Evolutionary conservation across 192 early-diverging fungal species (phyloP).

Genomic region (Ramicandelaber brevisporus): DNA sequence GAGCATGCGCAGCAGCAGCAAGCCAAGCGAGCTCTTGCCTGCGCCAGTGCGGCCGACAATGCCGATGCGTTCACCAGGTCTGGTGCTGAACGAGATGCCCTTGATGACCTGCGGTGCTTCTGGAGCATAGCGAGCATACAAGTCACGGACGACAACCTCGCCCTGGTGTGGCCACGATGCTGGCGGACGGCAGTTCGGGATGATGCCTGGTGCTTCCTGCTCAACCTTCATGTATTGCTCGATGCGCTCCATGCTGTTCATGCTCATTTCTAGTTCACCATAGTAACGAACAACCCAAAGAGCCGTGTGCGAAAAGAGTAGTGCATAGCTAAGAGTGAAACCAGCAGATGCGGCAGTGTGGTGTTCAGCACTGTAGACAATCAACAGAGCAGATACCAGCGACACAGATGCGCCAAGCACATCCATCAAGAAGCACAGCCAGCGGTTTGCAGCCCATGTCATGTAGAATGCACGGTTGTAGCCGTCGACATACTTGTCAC

Average conservation of each 20-base stretch:
- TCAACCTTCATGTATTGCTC: conserved; percentile 49
- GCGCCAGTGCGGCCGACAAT: conserved; percentile 72
- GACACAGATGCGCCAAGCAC: conserved; percentile 39
- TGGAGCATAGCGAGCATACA: conserved; percentile 41
- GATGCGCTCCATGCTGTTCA: conserved; percentile 59
- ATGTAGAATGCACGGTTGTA: too few relatives aligned
- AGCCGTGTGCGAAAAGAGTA: conserved; percentile 44
- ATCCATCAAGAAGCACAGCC: conserved; percentile 58
- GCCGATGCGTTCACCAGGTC: conserved; percentile 41
- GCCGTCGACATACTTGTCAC: too few relatives aligned
- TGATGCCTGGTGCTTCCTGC: conserved; percentile 37
- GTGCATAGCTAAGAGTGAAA: conserved; percentile 48
- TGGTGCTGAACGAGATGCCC: conserved; percentile 27
- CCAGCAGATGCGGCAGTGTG: conserved; percentile 62
- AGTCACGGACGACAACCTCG: conserved; percentile 28
- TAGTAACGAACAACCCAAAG: conserved; percentile 43
- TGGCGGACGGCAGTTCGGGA: conserved; percentile 17
- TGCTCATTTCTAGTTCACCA: conserved; percentile 44
- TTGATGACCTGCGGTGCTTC: too few relatives aligned
- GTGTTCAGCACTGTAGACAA: conserved; percentile 15
- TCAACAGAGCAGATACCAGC: conserved; percentile 32
- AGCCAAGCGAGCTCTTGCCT: conserved; percentile 38
- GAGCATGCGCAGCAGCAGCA: conserved; percentile 36
- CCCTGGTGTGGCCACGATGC: conserved; percentile 37
- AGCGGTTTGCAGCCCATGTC: too few relatives aligned